Base-by-base conservation (phyloP, 345 rosid species). In the Schrenkiella parvula region DNA sequence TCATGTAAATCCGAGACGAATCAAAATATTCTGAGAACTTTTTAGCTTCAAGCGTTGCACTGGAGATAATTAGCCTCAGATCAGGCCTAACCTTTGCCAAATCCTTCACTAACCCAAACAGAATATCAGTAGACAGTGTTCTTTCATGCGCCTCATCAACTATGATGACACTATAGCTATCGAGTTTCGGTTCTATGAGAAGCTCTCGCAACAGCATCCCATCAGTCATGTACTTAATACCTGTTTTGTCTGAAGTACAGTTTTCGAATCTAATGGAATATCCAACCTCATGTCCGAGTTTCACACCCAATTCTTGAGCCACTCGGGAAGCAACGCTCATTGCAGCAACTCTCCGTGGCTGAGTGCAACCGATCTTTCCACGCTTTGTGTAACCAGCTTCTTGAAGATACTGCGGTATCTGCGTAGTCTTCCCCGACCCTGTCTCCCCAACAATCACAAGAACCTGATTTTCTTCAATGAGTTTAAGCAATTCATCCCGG, bases 121-220 rank as follows among this genome's bases (percentile, higher is more conserved):
- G 46, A 31, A 72, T 92, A 82, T 93, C 98, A 25, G 98, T 93
- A 15, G 92, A 91, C 65, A 93, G 61, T 2, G 98, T 91, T 77
- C 98, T 91, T 82, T 93, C 98, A 70, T 93, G 98, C 18, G 98
- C 97, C 81, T 93, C 96, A 42, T 93, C 98, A 66, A 93, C 87
- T 80, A 93, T 91, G 67, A 91, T 78, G 35, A 93, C 93, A 62
- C 96, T 89, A 71, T 89, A 93, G 81, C 89, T 78, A 69, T 88
- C 89, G 38, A 91, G 83, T 77, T 85, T 92, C 15, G 97, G 97
- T 68, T 91, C 97, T 15, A 83, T 88, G 69, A 93, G 87, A 55
- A 93, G 87, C 81, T 93, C 97, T 9, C 97, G 81, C 78, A 91
- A 68, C 73, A 93, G 75, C 97, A 93, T 93, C 53, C 99, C 99